Base-by-base conservation (phyloP, 1,139 yeast species). In the Spencermartinsiella ligniputridi region DNA sequence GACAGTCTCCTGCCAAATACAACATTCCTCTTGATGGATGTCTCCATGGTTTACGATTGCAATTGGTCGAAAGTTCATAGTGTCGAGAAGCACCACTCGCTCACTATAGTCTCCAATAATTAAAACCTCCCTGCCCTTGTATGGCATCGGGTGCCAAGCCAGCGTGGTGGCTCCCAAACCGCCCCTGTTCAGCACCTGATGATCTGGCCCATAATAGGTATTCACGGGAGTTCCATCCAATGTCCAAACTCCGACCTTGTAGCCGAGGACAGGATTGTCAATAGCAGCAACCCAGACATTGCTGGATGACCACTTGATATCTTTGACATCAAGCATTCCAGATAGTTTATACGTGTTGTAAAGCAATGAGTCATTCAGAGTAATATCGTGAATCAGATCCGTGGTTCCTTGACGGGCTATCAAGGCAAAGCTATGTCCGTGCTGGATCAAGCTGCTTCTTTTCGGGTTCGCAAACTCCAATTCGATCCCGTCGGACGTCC, bases 231-330 rank as follows among this genome's bases (percentile, higher is more conserved):
- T 44, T 1, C 60, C 59, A 17, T 47, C 53, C 2, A 47, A 43
- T 1, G 51, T 45, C 50, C 53, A 57, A 6, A 58, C 29, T 16
- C 46, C 43, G 9, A 57, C 60, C 9, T 51, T 45, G 41, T 53
- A 56, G 4, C 63, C 63, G 17, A 51, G 40, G 3, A 50, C 55
- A 9, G 58, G 56, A 16, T 49, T 51, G 25, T 60, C 64, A 3
- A 51, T 42, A 5, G 55, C 53, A 3, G 62, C 62, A n/a, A 57
- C 45, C 39, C 48, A 55, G 17, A 47, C 37, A 2, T 57, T 59
- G 32, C 52, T 50, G 8, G 50, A 52, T 2, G 61, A 57, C 52
- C 53, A 53, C 39, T 50, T 46, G 12, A 52, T 50, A 29, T 46
- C 51, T 35, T 49, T 49, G 3, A 52, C 44, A 42, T 56, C 61